Base-by-base conservation (phyloP, 139 green algal species). In the Nannochloris sp. region DNA sequence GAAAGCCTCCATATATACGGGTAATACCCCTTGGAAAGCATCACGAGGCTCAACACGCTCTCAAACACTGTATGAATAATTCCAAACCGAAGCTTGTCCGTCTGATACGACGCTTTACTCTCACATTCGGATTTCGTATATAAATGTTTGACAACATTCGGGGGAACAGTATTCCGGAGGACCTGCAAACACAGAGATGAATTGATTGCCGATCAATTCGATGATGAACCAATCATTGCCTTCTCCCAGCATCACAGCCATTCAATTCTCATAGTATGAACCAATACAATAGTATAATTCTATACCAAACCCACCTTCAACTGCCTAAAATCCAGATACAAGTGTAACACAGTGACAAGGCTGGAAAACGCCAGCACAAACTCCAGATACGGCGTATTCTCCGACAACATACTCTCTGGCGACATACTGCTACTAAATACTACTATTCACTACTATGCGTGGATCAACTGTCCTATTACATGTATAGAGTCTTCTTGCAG, bases 61-160 rank as follows among this genome's bases (percentile, higher is more conserved):
- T 66, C 74, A 37, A 72, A 86, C 1, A 79, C 2, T 6, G 65
- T 59, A 29, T 74, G 63, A 8, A 51, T 31, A 1, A 78, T 58
- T 10, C 23, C 56, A 29, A 86, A 87, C 33, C 63, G 63, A 53
- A 75, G 28, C 33, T 89, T 91, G 65, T 89, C 85, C 8, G 86
- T 23, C n/a, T 79, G 75, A 69, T 92, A 92, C 0, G 66, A 63
- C 56, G 83, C 80, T 4, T 72, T 85, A 17, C n/a, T 44, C 20
- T 85, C 79, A 13, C 66, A 53, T 69, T 81, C 89, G 26, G 80
- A 63, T 6, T 65, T 58, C 20, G 26, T 33, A 30, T 73, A 69
- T 2, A 77, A 51, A 14, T 70, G 56, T 30, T 66, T 63, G 11
- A 91, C 68, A 14, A 78, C 58, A 5, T 46, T 30, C 6, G 72